Evolutionary conservation across 495 filamentous ascomycete genomes (phyloP).

Genomic region (Penicillium pulvis): DNA sequence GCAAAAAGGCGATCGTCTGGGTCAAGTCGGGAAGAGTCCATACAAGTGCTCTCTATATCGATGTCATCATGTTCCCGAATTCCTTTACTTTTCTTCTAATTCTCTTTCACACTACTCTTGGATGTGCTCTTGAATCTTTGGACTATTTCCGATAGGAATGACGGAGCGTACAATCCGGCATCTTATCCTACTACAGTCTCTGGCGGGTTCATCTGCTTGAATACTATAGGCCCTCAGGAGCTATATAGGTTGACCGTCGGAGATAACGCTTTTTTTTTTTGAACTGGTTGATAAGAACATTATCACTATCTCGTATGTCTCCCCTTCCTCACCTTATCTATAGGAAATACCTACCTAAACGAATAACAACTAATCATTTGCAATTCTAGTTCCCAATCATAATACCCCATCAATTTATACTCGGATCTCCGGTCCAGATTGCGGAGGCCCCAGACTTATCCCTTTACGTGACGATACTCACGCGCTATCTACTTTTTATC

Average conservation of each 20-base stretch:
- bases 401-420: neutral
- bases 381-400: slow-evolving; percentile 7
- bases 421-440: neutral
- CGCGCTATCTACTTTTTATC: slow-evolving; percentile 15
- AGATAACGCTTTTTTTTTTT: slow-evolving; percentile 1
- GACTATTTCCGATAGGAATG: slow-evolving; percentile 24
- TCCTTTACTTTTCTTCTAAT: neutral
- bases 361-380: slow-evolving; percentile 1
- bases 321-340: slow-evolving; percentile 4
- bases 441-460: slow-evolving; percentile 12
- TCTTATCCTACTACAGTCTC: slow-evolving; percentile 34
- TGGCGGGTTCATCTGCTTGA: slow-evolving; percentile 22
- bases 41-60: slow-evolving; percentile 11
- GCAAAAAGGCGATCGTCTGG: slow-evolving; percentile 31
- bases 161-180: slow-evolving; percentile 35
- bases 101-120: slow-evolving; percentile 1
- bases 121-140: no score
- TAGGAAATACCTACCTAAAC: neutral
- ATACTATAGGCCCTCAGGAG: neutral
- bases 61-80: slow-evolving; percentile 22
- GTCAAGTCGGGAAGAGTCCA: slow-evolving; percentile 7
- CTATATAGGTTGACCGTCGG: neutral
- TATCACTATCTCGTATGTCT: slow-evolving; percentile 20
- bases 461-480: slow-evolving; percentile 21
- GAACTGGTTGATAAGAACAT: slow-evolving; percentile 26